These are phyloP conservation scores for Acanthamoeba triangularis DNA, from an alignment of 208 protist species.

Conservation along the genomic window DNA sequence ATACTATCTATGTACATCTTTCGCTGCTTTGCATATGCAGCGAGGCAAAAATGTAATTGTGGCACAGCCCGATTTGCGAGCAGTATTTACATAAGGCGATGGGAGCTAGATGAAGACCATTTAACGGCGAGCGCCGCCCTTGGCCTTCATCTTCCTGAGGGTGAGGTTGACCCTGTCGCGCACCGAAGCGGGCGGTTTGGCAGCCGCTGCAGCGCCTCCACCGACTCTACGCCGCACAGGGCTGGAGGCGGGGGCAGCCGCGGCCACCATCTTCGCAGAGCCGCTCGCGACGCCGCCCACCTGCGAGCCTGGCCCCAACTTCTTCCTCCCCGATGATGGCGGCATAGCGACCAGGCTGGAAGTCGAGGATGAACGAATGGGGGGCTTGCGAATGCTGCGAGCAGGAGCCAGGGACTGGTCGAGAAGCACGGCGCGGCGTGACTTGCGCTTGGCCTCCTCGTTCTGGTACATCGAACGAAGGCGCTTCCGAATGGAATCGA, in stretches of 20 bases:
- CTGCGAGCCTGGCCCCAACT: not conserved
- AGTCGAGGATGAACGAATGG: not conserved
- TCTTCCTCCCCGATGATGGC: not conserved
- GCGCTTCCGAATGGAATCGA: slow-evolving; percentile 6
- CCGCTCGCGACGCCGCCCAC: not conserved
- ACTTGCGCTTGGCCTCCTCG: slow-evolving; percentile 2
- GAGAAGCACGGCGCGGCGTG: not conserved
- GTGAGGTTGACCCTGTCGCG: slow-evolving; percentile 50
- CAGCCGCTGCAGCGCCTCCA: not conserved
- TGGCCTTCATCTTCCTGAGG: slow-evolving; percentile 19
- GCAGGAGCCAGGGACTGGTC: not conserved
- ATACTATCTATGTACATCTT: slow-evolving; percentile 3
- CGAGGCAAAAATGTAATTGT: too few species aligned
- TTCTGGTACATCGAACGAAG: slow-evolving; percentile 38
- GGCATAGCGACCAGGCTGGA: not conserved
- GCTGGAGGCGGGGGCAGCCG: not conserved
- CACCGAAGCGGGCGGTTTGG: not conserved
- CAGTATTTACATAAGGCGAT: not conserved
- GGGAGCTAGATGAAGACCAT: not conserved
- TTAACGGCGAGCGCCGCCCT: not conserved
- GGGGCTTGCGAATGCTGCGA: not conserved
- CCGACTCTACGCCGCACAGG: not conserved
- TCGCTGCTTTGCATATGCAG: not conserved
- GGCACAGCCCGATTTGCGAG: not conserved
- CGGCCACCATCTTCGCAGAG: not conserved